Conservation (phyloP, 1,139 yeast genomes). For the Kazachstania sp. region DNA sequence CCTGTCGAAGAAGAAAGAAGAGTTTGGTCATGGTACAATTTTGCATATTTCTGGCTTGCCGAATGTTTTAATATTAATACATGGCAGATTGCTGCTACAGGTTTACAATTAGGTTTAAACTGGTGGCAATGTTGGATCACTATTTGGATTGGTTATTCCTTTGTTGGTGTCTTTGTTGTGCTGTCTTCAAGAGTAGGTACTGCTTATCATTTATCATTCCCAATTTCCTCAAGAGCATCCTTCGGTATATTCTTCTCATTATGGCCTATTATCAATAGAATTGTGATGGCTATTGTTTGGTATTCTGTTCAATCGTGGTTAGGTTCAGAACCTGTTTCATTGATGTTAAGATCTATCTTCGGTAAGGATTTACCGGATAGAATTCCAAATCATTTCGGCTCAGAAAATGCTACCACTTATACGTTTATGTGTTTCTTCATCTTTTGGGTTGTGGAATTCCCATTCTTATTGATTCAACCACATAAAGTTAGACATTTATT, state of each 20-base stretch:
- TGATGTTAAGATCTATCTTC: conserved; percentile 61
- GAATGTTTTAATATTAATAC: conserved; percentile 83
- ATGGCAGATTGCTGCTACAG: conserved; percentile 86
- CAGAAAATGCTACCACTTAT: conserved; percentile 53
- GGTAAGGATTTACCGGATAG: conserved; percentile 47
- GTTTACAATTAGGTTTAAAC: conserved; percentile 60
- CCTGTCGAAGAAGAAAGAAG: conserved; percentile 61
- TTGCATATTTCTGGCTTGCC: conserved; percentile 73
- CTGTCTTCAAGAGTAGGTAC: conserved; percentile 65
- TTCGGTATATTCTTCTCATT: conserved; percentile 73
- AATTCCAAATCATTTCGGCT: conserved; percentile 45
- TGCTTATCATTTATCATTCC: conserved; percentile 68
- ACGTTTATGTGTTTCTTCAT: conserved; percentile 66
- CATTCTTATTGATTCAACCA: conserved; percentile 74
- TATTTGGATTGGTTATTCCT: conserved; percentile 64
- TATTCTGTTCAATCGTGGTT: conserved; percentile 75
- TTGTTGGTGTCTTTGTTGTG: conserved; percentile 55
- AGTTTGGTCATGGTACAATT: conserved; percentile 76
- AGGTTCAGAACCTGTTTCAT: conserved; percentile 73
- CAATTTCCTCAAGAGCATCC: conserved; percentile 62
- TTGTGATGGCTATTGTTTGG: conserved; percentile 79
- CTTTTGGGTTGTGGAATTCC: conserved; percentile 69
- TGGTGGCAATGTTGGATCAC: conserved; percentile 92
- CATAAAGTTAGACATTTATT: conserved; percentile 74
- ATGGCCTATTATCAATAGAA: conserved; percentile 76